phyloP scores from a whole-genome alignment of 2,329 filamentous ascomycete species.

The Amauroascus niger region DNA sequence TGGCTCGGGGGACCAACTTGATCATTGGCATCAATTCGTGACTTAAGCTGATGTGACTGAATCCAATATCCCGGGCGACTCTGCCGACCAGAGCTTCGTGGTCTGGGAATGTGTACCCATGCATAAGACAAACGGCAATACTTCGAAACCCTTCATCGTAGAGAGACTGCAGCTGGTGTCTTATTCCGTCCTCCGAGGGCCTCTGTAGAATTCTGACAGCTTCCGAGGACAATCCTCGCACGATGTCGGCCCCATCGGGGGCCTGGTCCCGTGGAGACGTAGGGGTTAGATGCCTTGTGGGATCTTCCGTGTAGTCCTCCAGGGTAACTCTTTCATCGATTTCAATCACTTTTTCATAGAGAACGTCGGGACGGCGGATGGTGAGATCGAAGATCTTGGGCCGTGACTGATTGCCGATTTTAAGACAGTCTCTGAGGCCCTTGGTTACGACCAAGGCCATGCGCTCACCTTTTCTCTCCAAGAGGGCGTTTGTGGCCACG shows the following conservation, averaged over 20 bases:
- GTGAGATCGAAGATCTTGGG: conserved; percentile 86
- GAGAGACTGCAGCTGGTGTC: conserved; percentile 54
- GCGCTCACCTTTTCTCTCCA: conserved; percentile 82
- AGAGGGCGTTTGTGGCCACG: conserved; percentile 81
- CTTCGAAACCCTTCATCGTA: conserved; percentile 64
- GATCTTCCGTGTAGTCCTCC: conserved; percentile 87
- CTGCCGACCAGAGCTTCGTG: conserved; percentile 71
- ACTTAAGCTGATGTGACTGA: conserved; percentile 69
- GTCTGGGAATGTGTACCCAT: conserved; percentile 80
- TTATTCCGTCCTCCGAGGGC: conserved; percentile 46
- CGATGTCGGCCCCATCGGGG: conserved; percentile 45
- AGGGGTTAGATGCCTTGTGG: conserved; percentile 52
- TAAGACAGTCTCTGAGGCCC: conserved; percentile 77
- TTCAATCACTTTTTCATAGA: conserved; percentile 80
- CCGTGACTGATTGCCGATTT: conserved; percentile 82
- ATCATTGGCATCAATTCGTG: conserved; percentile 84
- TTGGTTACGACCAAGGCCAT: conserved; percentile 80
- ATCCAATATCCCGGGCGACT: conserved; percentile 70
- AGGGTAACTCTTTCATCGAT: conserved; percentile 83
- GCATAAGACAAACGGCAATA: conserved; percentile 84
- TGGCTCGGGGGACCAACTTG: conserved; percentile 65
- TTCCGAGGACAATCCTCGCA: conserved; percentile 64
- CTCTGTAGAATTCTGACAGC: conserved; percentile 59
- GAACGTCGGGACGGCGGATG: conserved; percentile 74
- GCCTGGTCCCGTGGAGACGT: conserved; percentile 30